phyloP scores from a whole-genome alignment of 805 yeast genomes.

The Lipomyces sp. region DNA sequence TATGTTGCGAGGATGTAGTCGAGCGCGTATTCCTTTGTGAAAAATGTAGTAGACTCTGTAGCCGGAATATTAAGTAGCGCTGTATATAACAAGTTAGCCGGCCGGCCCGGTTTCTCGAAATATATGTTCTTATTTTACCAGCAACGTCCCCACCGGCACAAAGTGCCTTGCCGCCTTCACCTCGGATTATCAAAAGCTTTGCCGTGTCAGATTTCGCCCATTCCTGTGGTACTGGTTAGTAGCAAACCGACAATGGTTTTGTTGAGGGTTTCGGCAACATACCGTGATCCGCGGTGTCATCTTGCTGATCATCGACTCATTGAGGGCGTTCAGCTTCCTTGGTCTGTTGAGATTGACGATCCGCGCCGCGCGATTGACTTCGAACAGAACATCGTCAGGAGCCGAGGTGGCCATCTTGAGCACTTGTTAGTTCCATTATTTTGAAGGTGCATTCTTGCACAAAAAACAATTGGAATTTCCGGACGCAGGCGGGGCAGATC shows the following conservation, averaged over 20 bases:
- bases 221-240: slow-evolving; percentile 6
- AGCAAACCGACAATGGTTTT: neutral
- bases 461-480: neutral
- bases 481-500: neutral
- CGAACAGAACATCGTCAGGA: slow-evolving; percentile 64
- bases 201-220: slow-evolving; percentile 60
- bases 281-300: slow-evolving; percentile 66
- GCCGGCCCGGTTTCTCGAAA: neutral
- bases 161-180: slow-evolving; percentile 66
- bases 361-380: slow-evolving; percentile 67
- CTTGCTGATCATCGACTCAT: slow-evolving; percentile 70
- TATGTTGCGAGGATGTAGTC: slow-evolving; percentile 81
- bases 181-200: slow-evolving; percentile 69
- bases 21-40: slow-evolving; percentile 78
- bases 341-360: slow-evolving; percentile 79
- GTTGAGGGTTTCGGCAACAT: slow-evolving; percentile 11
- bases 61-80: slow-evolving; percentile 62
- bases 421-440: neutral
- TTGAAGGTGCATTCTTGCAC: neutral
- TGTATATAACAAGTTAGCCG: slow-evolving; percentile 2
- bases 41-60: slow-evolving; percentile 57
- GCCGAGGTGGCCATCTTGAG: slow-evolving; percentile 19
- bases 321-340: slow-evolving; percentile 81
- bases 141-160: slow-evolving; percentile 97
- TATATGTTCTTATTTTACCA: slow-evolving; percentile 13